Percentiles rank a stretch among this genome's conserved stretches.
phyloP scores from a whole-genome alignment of 2,329 filamentous ascomycete species.

The Plectosphaerella cucumerina region DNA sequence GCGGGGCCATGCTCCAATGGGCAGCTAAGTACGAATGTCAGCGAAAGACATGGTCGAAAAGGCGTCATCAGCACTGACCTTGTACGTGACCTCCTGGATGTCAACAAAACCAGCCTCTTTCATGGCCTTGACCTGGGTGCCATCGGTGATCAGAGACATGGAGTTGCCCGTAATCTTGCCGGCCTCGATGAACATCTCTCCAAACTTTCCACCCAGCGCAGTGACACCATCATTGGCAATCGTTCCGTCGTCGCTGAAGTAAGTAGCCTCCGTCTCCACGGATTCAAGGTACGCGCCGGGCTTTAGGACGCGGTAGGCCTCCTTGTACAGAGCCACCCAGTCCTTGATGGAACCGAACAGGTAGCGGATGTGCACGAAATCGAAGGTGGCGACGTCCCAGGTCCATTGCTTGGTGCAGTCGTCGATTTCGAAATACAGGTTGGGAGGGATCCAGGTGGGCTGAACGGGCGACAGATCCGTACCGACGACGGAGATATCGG shows the following conservation, averaged over 20 bases:
- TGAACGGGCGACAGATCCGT: conserved; percentile 9
- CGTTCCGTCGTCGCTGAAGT: conserved; percentile 7
- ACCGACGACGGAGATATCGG: conserved; percentile 2
- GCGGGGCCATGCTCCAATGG: conserved; percentile 22
- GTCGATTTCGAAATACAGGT: conserved; percentile 25
- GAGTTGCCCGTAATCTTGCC: conserved; percentile 2
- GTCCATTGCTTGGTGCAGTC: conserved; percentile 49
- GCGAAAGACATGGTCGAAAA: background rate
- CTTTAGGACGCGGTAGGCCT: conserved; percentile 9
- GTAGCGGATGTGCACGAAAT: conserved; percentile 58
- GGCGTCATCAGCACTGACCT: background rate
- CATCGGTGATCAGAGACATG: conserved; percentile 7
- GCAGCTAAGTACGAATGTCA: background rate
- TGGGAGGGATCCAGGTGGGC: conserved; percentile 14
- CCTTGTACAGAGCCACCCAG: conserved; percentile 46
- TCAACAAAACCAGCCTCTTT: conserved; percentile 20
- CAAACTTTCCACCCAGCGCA: conserved; percentile 6
- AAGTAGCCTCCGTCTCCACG: conserved; percentile 2
- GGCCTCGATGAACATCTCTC: conserved; percentile 8
- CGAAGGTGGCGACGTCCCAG: conserved; percentile 45
- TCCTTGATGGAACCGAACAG: conserved; percentile 52
- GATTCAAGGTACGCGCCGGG: conserved; percentile 13
- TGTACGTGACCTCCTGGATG: conserved; percentile 7
- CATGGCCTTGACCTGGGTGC: conserved; percentile 14
- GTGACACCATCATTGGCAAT: conserved; percentile 13